Evolutionary conservation across 2,329 filamentous ascomycete species (phyloP).

Genomic region (Diaporthe vaccinii): DNA sequence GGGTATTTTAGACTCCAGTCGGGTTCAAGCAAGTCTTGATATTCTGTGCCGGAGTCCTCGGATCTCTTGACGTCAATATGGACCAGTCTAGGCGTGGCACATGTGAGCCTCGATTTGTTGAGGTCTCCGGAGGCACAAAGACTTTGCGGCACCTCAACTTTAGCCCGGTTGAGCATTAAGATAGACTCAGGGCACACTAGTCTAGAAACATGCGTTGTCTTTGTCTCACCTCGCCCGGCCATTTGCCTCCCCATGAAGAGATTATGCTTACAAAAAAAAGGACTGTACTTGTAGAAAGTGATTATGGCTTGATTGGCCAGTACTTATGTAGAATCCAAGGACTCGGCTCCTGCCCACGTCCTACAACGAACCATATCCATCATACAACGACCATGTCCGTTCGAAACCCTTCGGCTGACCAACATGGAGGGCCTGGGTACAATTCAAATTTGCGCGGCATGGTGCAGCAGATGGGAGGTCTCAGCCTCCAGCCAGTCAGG

Average conservation of each 20-base stretch:
- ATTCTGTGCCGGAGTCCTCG: not conserved
- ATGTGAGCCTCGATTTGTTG: not conserved
- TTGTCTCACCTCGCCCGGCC: constrained; percentile 22
- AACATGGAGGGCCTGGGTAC: not conserved
- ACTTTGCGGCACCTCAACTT: not conserved
- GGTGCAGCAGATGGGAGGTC: constrained; percentile 7
- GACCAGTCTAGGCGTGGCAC: not conserved
- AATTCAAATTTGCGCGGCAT: not conserved
- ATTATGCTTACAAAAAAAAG: constrained; percentile 37
- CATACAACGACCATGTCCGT: not conserved
- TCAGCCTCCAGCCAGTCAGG: not conserved
- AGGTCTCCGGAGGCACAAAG: not conserved
- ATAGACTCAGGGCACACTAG: constrained; percentile 28
- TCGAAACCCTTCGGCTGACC: constrained; percentile 1
- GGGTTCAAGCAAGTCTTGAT: not conserved
- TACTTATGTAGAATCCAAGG: constrained; percentile 25
- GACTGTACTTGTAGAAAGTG: not conserved
- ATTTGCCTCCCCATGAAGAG: constrained; percentile 15
- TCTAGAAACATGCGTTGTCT: constrained; percentile 31
- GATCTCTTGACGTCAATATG: not conserved
- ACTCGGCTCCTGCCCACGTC: not conserved
- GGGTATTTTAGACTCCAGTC: not conserved
- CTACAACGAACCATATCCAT: not conserved
- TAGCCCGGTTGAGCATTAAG: not conserved
- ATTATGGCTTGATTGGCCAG: not conserved